Percentiles rank a stretch among this genome's conserved stretches.
Conservation (phyloP, 495 filamentous ascomycete species). For the Lophiotrema nucula region DNA sequence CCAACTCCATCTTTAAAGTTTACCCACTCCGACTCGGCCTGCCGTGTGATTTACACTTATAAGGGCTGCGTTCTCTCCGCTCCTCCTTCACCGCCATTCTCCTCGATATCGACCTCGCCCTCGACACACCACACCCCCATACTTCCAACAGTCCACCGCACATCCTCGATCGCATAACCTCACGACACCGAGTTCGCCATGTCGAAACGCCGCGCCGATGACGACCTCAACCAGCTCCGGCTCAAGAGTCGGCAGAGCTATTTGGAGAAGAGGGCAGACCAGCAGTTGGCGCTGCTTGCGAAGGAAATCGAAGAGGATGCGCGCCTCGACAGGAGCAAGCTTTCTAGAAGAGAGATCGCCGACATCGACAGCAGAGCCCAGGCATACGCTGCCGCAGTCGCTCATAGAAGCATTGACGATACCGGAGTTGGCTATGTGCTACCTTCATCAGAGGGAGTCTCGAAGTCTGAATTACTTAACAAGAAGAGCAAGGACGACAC, state of each 20-base stretch:
- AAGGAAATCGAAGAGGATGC: slow-evolving; percentile 92
- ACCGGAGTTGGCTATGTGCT: slow-evolving; percentile 90
- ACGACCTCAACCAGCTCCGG: slow-evolving; percentile 66
- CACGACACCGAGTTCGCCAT: no score
- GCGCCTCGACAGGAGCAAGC: slow-evolving; percentile 72
- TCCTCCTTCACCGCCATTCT: no score
- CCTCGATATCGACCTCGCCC: no score
- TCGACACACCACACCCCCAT: no score
- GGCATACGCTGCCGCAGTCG: slow-evolving; percentile 81
- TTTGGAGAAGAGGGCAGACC: slow-evolving; percentile 84
- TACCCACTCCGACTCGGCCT: no score
- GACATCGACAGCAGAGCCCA: slow-evolving; percentile 91
- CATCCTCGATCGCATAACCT: no score
- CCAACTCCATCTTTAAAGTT: no score
- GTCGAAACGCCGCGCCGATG: no score
- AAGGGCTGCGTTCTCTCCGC: no score
- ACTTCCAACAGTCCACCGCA: no score
- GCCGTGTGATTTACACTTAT: no score
- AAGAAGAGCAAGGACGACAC: slow-evolving; percentile 89
- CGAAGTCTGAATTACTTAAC: slow-evolving; percentile 87
- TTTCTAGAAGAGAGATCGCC: slow-evolving; percentile 77
- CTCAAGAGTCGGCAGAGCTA: slow-evolving; percentile 88
- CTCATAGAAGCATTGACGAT: slow-evolving; percentile 84
- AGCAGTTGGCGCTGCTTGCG: slow-evolving; percentile 77
- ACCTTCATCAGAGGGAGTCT: slow-evolving; percentile 85